Evolutionary conservation across 345 rosid species (phyloP).

Genomic region (Linum trigynum): DNA sequence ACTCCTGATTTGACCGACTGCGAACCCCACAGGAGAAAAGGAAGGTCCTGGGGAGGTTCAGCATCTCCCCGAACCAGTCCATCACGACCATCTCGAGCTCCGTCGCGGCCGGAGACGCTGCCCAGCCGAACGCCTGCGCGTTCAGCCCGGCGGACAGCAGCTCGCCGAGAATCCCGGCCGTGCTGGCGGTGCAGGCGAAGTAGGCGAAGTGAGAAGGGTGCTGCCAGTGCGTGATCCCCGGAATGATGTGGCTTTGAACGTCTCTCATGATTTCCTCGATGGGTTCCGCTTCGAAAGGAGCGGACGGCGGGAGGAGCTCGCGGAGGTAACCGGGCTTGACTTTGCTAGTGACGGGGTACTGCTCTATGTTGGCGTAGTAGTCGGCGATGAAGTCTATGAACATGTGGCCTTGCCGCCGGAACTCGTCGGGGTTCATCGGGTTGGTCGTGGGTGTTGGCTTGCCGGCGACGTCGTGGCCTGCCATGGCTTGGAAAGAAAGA

Average conservation of each 20-base stretch:
- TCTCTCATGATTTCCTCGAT: too few relatives aligned
- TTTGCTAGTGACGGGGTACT: conserved; percentile 28
- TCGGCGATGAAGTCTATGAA: conserved; percentile 35
- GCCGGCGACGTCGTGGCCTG: too few relatives aligned
- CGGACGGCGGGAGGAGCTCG: conserved; percentile 16
- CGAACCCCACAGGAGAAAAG: conserved; percentile 14
- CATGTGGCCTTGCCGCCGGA: conserved; percentile 33
- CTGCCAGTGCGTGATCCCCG: conserved; percentile 33
- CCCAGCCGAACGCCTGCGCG: conserved; percentile 25
- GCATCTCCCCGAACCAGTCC: background rate
- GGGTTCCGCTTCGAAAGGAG: too few relatives aligned
- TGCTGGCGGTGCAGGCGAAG: conserved; percentile 25
- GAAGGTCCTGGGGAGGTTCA: conserved; percentile 14
- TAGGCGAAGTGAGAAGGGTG: conserved; percentile 25
- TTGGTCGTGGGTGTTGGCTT: background rate
- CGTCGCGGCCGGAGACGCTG: conserved; percentile 21
- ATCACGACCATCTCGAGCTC: conserved; percentile 24
- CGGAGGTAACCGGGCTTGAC: conserved; percentile 33
- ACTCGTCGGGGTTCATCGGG: conserved; percentile 29
- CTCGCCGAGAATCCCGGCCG: conserved; percentile 27
- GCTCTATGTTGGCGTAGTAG: conserved; percentile 30
- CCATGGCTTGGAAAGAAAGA: too few relatives aligned
- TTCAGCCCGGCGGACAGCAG: conserved; percentile 22
- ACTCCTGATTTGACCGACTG: background rate
- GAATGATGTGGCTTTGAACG: background rate